phyloP scores from a whole-genome alignment of 371 early-diverging fungal genomes.

The Paraphysoderma sedebokerense region DNA sequence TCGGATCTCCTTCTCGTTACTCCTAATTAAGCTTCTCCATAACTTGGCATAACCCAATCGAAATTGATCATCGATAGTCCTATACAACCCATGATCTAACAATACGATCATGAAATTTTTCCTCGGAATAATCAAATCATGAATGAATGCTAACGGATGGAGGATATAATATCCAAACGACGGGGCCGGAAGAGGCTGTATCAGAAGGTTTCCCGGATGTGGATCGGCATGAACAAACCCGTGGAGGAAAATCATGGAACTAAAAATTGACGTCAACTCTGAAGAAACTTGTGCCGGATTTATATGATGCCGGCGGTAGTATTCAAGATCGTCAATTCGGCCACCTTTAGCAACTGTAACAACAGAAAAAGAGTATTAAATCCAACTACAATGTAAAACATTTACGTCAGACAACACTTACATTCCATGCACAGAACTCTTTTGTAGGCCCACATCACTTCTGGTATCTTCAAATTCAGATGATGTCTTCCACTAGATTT shows the following conservation, averaged over 20 bases:
- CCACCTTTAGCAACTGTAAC: conserved; percentile 31
- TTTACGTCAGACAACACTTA: conserved; percentile 8
- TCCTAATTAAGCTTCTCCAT: conserved; percentile 67
- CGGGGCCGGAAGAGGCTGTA: conserved; percentile 10
- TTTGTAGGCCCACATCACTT: conserved; percentile 39
- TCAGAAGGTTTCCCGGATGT: conserved; percentile 27
- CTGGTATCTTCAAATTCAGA: conserved; percentile 49
- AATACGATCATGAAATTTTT: conserved; percentile 31
- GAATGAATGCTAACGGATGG: conserved; percentile 4
- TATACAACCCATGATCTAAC: conserved; percentile 87
- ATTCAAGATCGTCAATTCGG: conserved; percentile 53
- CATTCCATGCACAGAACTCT: conserved; percentile 62
- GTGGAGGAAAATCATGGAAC: conserved; percentile 81
- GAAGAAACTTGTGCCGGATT: conserved; percentile 50
- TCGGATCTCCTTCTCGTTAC: conserved; percentile 46
- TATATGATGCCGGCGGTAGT: conserved; percentile 44
- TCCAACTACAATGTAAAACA: neutral
- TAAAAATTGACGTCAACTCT: conserved; percentile 52
- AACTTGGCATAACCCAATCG: conserved; percentile 71
- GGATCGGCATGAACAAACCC: conserved; percentile 26
- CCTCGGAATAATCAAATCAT: neutral
- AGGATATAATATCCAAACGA: neutral
- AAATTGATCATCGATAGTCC: conserved; percentile 49
- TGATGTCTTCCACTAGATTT: too few relatives aligned
- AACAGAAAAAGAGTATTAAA: too few relatives aligned